These are phyloP conservation scores for Aspergillus steynii DNA, from an alignment of 495 filamentous ascomycete genomes.

Conservation along the genomic window DNA sequence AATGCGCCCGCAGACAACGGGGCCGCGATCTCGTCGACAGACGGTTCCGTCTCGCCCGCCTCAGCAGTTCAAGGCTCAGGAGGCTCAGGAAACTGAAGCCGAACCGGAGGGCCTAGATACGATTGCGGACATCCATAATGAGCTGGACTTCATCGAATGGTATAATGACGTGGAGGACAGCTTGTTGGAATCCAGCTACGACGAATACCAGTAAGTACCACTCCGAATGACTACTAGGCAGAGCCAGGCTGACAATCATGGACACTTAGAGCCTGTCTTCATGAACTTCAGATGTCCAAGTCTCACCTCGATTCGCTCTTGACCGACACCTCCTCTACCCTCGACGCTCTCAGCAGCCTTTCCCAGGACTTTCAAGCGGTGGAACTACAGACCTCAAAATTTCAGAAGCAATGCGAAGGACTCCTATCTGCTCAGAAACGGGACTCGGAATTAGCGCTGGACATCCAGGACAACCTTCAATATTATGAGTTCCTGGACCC, in stretches of 20 bases:
- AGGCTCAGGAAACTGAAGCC: constrained; percentile 25
- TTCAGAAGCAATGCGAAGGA: constrained; percentile 88
- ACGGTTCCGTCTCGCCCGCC: constrained; percentile 43
- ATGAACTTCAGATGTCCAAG: constrained; percentile 76
- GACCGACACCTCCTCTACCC: constrained; percentile 66
- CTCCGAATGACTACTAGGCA: background rate
- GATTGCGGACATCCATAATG: constrained; percentile 38
- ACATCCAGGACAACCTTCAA: constrained; percentile 79
- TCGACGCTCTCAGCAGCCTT: constrained; percentile 71
- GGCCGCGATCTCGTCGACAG: constrained; percentile 43
- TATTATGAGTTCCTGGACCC: constrained; percentile 93
- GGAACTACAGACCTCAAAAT: constrained; percentile 84
- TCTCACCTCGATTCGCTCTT: constrained; percentile 82
- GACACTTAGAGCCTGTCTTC: constrained; percentile 62
- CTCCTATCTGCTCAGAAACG: constrained; percentile 76
- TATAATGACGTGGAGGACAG: constrained; percentile 63
- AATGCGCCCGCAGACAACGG: constrained; percentile 30
- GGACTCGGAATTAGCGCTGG: constrained; percentile 72
- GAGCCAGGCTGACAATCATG: constrained; percentile 10
- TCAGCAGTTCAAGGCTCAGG: constrained; percentile 30
- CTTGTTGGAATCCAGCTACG: constrained; percentile 77
- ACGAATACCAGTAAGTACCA: constrained; percentile 73
- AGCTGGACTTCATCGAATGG: constrained; percentile 63
- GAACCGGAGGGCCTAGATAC: constrained; percentile 25
- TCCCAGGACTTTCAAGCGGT: constrained; percentile 83